A percentile compares a stretch with the other conserved stretches of the same genome.
Evolutionary conservation across 192 early-diverging fungal species (phyloP).

Genomic region (Coemansia sp.): DNA sequence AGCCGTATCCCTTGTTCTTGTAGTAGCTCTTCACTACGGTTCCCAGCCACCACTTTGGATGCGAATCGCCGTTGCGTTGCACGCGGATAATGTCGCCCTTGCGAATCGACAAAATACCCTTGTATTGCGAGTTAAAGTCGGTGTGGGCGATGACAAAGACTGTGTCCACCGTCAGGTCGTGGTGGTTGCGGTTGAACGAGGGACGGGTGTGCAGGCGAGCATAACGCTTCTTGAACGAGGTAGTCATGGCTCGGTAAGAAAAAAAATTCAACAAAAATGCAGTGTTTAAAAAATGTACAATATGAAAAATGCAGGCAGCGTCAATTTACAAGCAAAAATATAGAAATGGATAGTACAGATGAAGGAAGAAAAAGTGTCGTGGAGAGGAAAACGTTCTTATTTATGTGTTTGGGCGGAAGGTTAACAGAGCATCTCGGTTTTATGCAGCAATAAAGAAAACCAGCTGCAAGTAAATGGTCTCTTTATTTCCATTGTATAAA

Average conservation of each 20-base stretch:
- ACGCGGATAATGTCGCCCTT: slow-evolving; percentile 41
- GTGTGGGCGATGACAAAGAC: slow-evolving; percentile 36
- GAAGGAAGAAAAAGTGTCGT: neutral
- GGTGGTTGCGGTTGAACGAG: slow-evolving; percentile 5
- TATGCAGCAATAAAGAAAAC: neutral
- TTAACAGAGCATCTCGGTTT: too few species aligned
- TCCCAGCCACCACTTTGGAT: slow-evolving; percentile 39
- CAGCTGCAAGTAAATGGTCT: neutral
- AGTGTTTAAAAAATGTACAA: neutral
- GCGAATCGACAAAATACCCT: slow-evolving; percentile 30
- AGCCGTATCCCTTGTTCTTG: slow-evolving; percentile 30
- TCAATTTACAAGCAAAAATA: neutral
- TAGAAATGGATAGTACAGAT: neutral
- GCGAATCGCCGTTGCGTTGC: slow-evolving; percentile 11
- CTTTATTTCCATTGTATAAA: too few species aligned
- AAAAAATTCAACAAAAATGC: neutral
- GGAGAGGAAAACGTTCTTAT: neutral
- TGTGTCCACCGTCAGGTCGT: slow-evolving; percentile 26
- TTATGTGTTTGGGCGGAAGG: too few species aligned
- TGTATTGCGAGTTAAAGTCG: slow-evolving; percentile 29
- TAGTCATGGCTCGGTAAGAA: neutral
- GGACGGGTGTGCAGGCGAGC: neutral
- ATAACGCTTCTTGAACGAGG: neutral
- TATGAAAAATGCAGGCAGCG: neutral
- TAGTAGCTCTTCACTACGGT: slow-evolving; percentile 38